Percentiles rank a stretch among this genome's conserved stretches.
Evolutionary conservation across 495 filamentous ascomycete species (phyloP).

Genomic region (Aspergillus egyptiacus): DNA sequence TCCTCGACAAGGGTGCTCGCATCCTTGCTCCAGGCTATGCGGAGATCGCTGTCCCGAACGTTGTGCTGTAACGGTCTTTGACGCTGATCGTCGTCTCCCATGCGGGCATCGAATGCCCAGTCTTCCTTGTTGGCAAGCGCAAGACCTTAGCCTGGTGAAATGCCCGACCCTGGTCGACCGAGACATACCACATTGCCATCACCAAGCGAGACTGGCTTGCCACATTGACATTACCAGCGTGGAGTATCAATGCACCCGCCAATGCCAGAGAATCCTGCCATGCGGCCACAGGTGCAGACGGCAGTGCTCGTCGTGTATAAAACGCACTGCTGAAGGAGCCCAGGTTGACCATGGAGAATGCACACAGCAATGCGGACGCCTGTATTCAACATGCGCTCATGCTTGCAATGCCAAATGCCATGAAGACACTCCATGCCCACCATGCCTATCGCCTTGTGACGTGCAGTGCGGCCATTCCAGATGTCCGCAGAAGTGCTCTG

Average conservation of each 20-base stretch:
- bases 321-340: constrained; percentile 5
- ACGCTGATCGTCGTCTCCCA: constrained; percentile 39
- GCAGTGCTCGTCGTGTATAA: constrained; percentile 46
- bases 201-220: constrained; percentile 49
- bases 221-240: constrained; percentile 33
- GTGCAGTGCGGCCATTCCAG: constrained; percentile 56
- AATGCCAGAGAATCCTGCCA: constrained; percentile 40
- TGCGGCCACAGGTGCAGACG: constrained; percentile 60
- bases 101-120: constrained; percentile 52
- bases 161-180: constrained; percentile 39
- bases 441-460: constrained; percentile 53
- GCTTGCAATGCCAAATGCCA: constrained; percentile 52
- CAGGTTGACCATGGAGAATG: constrained; percentile 46
- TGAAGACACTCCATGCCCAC: constrained; percentile 42
- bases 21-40: constrained; percentile 57
- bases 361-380: constrained; percentile 45
- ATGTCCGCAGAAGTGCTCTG: constrained; percentile 53
- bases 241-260: constrained; percentile 38
- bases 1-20: constrained; percentile 50
- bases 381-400: constrained; percentile 54
- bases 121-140: constrained; percentile 49
- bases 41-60: constrained; percentile 51
- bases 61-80: constrained; percentile 41
- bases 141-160: constrained; percentile 29
- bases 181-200: constrained; percentile 47